Base-by-base conservation (phyloP, 441 rosid species). In the Corymbia calophylla region DNA sequence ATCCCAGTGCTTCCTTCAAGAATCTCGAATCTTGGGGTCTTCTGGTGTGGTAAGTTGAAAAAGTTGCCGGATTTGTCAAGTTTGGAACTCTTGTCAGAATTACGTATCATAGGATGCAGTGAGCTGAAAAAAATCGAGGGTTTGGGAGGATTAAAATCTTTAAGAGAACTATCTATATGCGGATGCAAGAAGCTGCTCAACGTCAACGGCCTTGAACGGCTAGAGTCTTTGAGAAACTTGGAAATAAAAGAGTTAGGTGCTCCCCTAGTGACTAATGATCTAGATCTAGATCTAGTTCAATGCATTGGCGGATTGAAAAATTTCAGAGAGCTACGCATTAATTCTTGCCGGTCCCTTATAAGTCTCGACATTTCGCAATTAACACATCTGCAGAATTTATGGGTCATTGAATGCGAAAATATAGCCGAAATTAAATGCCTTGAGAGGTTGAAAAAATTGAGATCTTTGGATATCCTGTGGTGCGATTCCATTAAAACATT, bases 11-110 rank as follows among this genome's bases (percentile, higher is more conserved):
- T 60, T 60, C 66, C 66, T 27, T 27, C 4, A 15, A 7, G 66
- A 25, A 4, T 60, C 1, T 10, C 11, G n/a, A 60, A 25, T 0
- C n/a, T 25, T 11, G 5, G 1, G 2, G 3, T 58, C n/a, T 0
- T 9, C 3, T 23, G 3, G 0, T 25, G n/a, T 58, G n/a, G 6
- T 25, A 5, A 58, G n/a, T 5, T 60, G 15, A 0, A 60, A 60
- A 2, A 27, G 66, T 60, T 60, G 15, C 66, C 31, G 11, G 11
- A 7, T 2, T 54, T 54, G 58, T 54, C 8, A 25, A 54, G 25
- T 18, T 54, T 19, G 25, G 4, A 18, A 54, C 1, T 0, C 1
- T 18, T 54, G 25, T 7, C 4, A 3, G 1, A 54, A 18, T 18
- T 54, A 54, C 0, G 0, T 18, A 54, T 54, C 23, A 3, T 7